Percentiles rank a stretch among this genome's conserved stretches.
phyloP scores from a whole-genome alignment of 208 protist species.

The Leishmania tropica region DNA sequence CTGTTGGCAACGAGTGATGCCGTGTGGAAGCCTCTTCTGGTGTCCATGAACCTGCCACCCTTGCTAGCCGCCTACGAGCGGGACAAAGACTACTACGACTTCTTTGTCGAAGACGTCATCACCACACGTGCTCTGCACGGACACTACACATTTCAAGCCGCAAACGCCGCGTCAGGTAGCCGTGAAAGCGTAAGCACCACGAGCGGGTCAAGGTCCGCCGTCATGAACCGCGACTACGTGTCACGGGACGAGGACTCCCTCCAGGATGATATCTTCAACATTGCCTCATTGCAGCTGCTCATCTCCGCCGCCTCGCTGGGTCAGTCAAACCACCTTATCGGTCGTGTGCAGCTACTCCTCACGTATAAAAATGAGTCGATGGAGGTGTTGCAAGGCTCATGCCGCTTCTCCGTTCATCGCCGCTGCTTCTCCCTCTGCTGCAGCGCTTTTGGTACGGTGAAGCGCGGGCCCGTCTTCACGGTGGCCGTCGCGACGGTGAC shows the following conservation, averaged over 20 bases:
- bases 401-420: slow-evolving; percentile 59
- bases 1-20: slow-evolving; percentile 39
- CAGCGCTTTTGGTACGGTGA: slow-evolving; percentile 42
- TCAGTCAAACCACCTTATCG: slow-evolving; percentile 64
- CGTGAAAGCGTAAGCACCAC: slow-evolving; percentile 14
- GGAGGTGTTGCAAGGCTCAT: slow-evolving; percentile 70
- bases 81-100: slow-evolving; percentile 46
- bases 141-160: slow-evolving; percentile 60
- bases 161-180: slow-evolving; percentile 18
- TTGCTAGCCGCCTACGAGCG: slow-evolving; percentile 40
- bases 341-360: slow-evolving; percentile 64
- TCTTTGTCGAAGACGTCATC: slow-evolving; percentile 69
- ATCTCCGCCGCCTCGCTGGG: slow-evolving; percentile 61
- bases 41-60: slow-evolving; percentile 46
- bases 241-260: slow-evolving; percentile 20
- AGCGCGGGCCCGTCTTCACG: slow-evolving; percentile 63
- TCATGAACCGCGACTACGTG: not conserved
- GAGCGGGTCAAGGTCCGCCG: slow-evolving; percentile 6
- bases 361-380: slow-evolving; percentile 62
- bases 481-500: slow-evolving; percentile 49
- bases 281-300: slow-evolving; percentile 47
- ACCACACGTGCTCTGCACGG: slow-evolving; percentile 70
- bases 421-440: slow-evolving; percentile 70
- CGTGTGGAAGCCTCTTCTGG: slow-evolving; percentile 54
- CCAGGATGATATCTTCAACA: slow-evolving; percentile 35